Evolutionary conservation across 306 rosid species (phyloP), one percentile per base, ranked within the genome.

Genomic region (Vachellia collinsii): DNA sequence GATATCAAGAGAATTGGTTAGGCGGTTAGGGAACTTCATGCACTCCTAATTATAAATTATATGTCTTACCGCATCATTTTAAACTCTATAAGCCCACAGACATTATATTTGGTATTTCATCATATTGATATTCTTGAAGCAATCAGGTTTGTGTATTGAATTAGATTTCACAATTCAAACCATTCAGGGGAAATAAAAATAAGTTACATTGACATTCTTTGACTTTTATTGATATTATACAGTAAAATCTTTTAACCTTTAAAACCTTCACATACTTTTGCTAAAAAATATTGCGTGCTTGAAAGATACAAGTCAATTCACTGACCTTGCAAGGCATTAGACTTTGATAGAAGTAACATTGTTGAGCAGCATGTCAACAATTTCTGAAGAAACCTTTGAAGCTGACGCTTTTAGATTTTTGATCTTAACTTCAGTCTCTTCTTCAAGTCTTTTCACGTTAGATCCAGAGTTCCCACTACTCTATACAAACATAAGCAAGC

Each of bases 381-480:
- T 83, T 23, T 90, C 92, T 19, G 86, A 10, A 34, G 89, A 59
- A 64, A 84, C 89, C 69, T 65, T 83, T 64, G 92, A 77, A 47
- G 91, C 82, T 61, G 92, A 84, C 64, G 77, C 81, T 59, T 87
- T 88, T 80, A 91, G 76, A 61, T 16, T 38, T 22, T 64, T 54
- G 81, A 93, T 93, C 87, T 87, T 93, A 29, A 4, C 36, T 1
- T 88, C 86, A 23, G 97, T 93, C 79, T 93, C 94, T 65, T 84
- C 89, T 20, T 91, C 97, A n/a, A 93, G 96, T 77, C 86, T 85
- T 74, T 84, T 89, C 3, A 87, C 93, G 76, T 86, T 84, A 23
- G 88, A 76, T 72, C 91, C 97, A 12, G 97, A 87, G 77, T 70
- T 88, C 43, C 88, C 92, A 80, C 82, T 93, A 39, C 82, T 87